Evolutionary conservation across 2,329 filamentous ascomycete genomes (phyloP), one percentile per base, ranked within the genome.

Genomic region (Zymoseptoria tritici): DNA sequence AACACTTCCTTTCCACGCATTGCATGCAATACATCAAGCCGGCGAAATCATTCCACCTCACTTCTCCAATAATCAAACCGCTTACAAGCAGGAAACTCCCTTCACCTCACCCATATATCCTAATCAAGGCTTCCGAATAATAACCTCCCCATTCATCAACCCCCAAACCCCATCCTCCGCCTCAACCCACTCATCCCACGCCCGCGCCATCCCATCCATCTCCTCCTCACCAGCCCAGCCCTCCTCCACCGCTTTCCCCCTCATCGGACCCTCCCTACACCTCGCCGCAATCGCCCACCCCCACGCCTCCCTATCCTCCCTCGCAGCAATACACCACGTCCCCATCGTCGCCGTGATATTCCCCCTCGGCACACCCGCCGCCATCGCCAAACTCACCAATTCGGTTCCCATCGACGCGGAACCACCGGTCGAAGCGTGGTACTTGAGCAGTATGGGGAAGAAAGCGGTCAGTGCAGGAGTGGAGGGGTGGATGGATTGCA

Each of bases 121-220:
- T 2, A 4, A 11, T 42, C 36, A 42, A 11, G 51, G 51, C 51
- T 70, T 70, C 22, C 55, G 62, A 11, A 72, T 63, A 13, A 73
- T 42, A 1, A 78, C 65, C 64, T 80, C 73, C 2, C 77, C 77
- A 66, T 78, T 73, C 66, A 78, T 71, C 19, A 74, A 70, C 1
- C 71, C 72, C 60, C 75, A 76, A 69, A 71, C 75, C 3, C 73
- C 77, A 60, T 78, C 76, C 29, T 78, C 76, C 20, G 72, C 71
- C 62, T 68, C 68, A 54, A 74, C 73, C 72, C 77, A 77, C 46
- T 74, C 70, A 51, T 72, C 70, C 71, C 74, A 79, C 8, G 70
- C 74, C 42, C 71, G 61, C 2, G 71, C 69, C 60, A 78, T 75
- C 31, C 68, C 67, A 49, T 78, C 72, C 42, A 80, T 60, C 24